These are phyloP conservation scores for Aspergillus uvarum DNA, from an alignment of 2,329 filamentous ascomycete species.

Conservation along the genomic window DNA sequence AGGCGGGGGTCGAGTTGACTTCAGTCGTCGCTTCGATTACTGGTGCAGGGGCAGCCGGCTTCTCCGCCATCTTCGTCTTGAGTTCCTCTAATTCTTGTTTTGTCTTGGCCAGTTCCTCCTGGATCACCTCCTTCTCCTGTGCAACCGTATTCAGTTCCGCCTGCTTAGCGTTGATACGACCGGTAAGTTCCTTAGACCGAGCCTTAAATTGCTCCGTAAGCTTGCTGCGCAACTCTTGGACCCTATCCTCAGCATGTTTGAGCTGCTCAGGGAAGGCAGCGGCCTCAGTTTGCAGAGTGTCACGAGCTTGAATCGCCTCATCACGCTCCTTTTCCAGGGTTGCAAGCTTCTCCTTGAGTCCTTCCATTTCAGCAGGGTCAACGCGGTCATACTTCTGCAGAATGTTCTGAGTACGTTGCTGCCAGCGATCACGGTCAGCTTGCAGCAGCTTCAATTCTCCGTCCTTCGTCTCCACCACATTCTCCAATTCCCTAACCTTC, in stretches of 20 bases:
- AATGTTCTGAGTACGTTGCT: constrained; percentile 93
- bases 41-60: constrained; percentile 29
- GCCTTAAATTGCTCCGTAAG: constrained; percentile 55
- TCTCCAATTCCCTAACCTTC: constrained; percentile 78
- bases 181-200: constrained; percentile 63
- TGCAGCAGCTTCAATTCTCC: constrained; percentile 86
- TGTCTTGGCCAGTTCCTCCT: constrained; percentile 64
- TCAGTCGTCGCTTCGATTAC: constrained; percentile 54
- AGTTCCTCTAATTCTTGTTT: constrained; percentile 56
- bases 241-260: constrained; percentile 47
- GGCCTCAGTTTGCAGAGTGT: constrained; percentile 51
- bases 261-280: constrained; percentile 51
- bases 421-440: constrained; percentile 90
- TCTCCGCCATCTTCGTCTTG: constrained; percentile 55
- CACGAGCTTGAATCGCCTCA: constrained; percentile 58
- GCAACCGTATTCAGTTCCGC: constrained; percentile 47
- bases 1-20: constrained; percentile 32
- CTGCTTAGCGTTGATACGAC: constrained; percentile 57
- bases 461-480: constrained; percentile 74
- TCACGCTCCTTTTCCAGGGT: constrained; percentile 66
- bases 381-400: constrained; percentile 94
- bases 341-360: constrained; percentile 75
- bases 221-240: constrained; percentile 50
- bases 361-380: constrained; percentile 88
- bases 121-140: constrained; percentile 67